These are phyloP conservation scores for Cyclocybe aegerita DNA, from an alignment of 768 basidiomycete species.

Conservation along the genomic window DNA sequence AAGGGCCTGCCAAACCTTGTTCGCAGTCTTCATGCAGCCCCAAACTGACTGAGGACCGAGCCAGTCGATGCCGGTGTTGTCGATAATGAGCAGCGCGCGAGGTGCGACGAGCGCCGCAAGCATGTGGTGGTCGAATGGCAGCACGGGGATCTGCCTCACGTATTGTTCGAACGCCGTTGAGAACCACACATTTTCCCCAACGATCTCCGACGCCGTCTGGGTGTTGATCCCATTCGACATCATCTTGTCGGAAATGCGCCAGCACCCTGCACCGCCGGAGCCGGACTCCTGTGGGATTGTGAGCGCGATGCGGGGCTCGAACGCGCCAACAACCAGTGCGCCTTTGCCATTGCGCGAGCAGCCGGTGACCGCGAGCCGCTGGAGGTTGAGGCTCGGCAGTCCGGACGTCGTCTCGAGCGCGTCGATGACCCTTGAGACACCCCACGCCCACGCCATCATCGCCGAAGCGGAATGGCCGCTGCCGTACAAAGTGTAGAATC, in stretches of 20 bases:
- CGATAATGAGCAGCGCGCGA: slow-evolving; percentile 49
- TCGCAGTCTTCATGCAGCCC: slow-evolving; percentile 51
- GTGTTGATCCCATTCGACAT: slow-evolving; percentile 39
- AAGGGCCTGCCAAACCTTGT: slow-evolving; percentile 50
- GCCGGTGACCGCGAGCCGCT: slow-evolving; percentile 53
- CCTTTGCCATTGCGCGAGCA: slow-evolving; percentile 66
- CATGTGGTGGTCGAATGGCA: slow-evolving; percentile 63
- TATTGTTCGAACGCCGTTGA: slow-evolving; percentile 47
- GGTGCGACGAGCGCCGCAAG: slow-evolving; percentile 57
- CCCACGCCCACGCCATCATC: slow-evolving; percentile 66
- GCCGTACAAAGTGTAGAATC: slow-evolving; percentile 60
- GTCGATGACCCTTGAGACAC: slow-evolving; percentile 58
- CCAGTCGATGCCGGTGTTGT: slow-evolving; percentile 59
- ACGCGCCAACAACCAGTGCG: slow-evolving; percentile 56
- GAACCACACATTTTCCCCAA: slow-evolving; percentile 65
- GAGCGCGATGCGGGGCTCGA: slow-evolving; percentile 56
- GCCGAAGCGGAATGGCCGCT: slow-evolving; percentile 43
- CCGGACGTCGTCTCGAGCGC: slow-evolving; percentile 49
- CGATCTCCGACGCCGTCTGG: slow-evolving; percentile 59
- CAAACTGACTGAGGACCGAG: slow-evolving; percentile 49
- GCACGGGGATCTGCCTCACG: slow-evolving; percentile 40
- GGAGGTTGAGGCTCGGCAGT: slow-evolving; percentile 43
- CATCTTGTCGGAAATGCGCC: slow-evolving; percentile 56
- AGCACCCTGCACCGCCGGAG: slow-evolving; percentile 58
- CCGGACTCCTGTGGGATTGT: slow-evolving; percentile 66